phyloP scores from a whole-genome alignment of 2,329 filamentous ascomycete genomes.

The Aureobasidium namibiae region DNA sequence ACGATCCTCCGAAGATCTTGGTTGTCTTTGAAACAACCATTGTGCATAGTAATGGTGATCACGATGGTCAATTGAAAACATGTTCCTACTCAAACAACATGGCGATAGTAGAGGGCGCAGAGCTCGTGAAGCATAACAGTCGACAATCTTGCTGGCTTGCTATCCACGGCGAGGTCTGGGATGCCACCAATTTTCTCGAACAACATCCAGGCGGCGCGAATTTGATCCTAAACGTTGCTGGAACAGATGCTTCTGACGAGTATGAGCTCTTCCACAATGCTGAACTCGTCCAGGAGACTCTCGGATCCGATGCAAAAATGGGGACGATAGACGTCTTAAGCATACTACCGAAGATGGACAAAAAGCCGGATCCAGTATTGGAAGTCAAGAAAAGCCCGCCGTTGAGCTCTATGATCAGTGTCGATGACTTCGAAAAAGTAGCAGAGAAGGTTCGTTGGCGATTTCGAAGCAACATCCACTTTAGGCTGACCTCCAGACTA shows the following conservation, averaged over 20 bases:
- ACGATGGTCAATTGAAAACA: not conserved
- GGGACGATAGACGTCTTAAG: conserved; percentile 20
- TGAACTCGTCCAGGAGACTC: conserved; percentile 31
- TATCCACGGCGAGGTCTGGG: conserved; percentile 80
- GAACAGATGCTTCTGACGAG: conserved; percentile 44
- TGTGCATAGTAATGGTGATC: not conserved
- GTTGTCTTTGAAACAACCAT: not conserved
- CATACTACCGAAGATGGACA: conserved; percentile 11
- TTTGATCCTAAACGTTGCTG: conserved; percentile 41
- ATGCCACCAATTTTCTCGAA: conserved; percentile 76
- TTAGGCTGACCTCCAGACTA: conserved; percentile 6
- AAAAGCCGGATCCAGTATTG: conserved; percentile 17
- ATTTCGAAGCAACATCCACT: not conserved
- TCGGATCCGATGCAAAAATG: conserved; percentile 32
- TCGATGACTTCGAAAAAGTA: conserved; percentile 35
- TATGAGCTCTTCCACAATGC: conserved; percentile 45
- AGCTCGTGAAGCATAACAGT: conserved; percentile 72
- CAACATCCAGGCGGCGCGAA: conserved; percentile 70
- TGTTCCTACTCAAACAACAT: not conserved
- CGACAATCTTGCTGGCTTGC: conserved; percentile 82
- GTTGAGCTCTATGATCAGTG: conserved; percentile 37
- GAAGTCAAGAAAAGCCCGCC: conserved; percentile 33
- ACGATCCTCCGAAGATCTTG: not conserved
- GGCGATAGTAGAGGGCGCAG: conserved; percentile 17
- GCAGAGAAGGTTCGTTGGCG: conserved; percentile 21